These are phyloP conservation scores for Chaetomium globosum DNA, from an alignment of 2,329 filamentous ascomycete species.

Conservation along the genomic window DNA sequence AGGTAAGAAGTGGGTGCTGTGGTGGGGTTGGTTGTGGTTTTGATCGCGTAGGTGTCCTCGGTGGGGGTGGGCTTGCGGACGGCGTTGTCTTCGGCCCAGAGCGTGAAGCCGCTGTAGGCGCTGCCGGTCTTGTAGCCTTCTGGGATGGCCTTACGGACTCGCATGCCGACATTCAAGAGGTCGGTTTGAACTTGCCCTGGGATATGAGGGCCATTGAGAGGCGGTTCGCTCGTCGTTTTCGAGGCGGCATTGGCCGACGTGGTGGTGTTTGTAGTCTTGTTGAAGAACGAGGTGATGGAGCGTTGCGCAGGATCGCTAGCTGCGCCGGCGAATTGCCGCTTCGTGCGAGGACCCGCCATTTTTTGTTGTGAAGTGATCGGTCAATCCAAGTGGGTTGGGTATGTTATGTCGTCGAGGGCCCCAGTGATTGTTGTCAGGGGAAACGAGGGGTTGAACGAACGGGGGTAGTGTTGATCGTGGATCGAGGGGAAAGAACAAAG, in stretches of 20 bases:
- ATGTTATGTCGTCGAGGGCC: background rate
- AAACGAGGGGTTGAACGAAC: background rate
- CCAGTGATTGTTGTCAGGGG: background rate
- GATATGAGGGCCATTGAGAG: slow-evolving; percentile 50
- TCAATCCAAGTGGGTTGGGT: too few species aligned
- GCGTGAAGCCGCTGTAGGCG: slow-evolving; percentile 53
- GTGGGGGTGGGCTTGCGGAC: slow-evolving; percentile 25
- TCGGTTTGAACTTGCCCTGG: slow-evolving; percentile 73
- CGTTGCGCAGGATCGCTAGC: slow-evolving; percentile 61
- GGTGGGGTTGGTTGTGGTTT: slow-evolving; percentile 24
- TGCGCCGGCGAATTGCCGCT: slow-evolving; percentile 64
- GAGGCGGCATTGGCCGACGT: slow-evolving; percentile 43
- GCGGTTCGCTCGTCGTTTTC: slow-evolving; percentile 37
- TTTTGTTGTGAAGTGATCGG: background rate
- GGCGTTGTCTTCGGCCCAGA: slow-evolving; percentile 50
- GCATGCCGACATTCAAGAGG: slow-evolving; percentile 91
- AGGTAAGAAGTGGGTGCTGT: slow-evolving; percentile 32
- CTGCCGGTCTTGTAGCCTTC: slow-evolving; percentile 86
- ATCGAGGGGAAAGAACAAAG: slow-evolving; percentile 1
- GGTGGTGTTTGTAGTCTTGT: slow-evolving; percentile 32
- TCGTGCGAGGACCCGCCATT: slow-evolving; percentile 60
- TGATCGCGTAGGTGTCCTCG: slow-evolving; percentile 15
- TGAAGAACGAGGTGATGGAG: slow-evolving; percentile 67
- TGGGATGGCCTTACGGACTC: slow-evolving; percentile 86
- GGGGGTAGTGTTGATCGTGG: background rate